Conservation (phyloP, 768 basidiomycete species). For the Kwoniella dendrophila region DNA sequence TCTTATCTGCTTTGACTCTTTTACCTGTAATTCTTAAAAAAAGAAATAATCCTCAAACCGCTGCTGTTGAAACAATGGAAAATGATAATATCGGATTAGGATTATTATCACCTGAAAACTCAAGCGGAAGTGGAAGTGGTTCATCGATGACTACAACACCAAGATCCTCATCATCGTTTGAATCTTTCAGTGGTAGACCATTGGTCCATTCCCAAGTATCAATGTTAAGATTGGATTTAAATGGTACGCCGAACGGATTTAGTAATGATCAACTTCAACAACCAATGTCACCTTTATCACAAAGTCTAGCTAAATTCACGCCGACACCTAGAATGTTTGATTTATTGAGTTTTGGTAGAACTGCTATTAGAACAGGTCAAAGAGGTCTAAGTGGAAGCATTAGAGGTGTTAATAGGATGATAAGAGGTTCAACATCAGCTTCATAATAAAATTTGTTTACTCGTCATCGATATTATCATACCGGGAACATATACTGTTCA, state of each 20-base stretch:
- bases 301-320: conserved; percentile 40
- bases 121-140: no score
- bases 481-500: no score
- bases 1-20: conserved; percentile 79
- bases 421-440: conserved; percentile 13
- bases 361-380: conserved; percentile 31
- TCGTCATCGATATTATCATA: no score
- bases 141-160: conserved; percentile 9
- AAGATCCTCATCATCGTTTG: conserved; percentile 4
- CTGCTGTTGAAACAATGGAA: no score
- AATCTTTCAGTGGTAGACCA: background rate
- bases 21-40: conserved; percentile 74
- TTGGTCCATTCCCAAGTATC: conserved; percentile 8
- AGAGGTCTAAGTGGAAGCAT: conserved; percentile 16
- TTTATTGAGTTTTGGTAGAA: conserved; percentile 43
- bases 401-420: conserved; percentile 13
- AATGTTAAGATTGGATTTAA: conserved; percentile 8
- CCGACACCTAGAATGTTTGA: conserved; percentile 47
- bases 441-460: no score
- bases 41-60: no score
- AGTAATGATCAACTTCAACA: background rate
- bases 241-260: background rate
- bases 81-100: no score
- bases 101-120: no score
- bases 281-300: conserved; percentile 29